These are phyloP conservation scores for Ocimum tenuiflorum DNA, from an alignment of 257 asterid genomes.

Conservation along the genomic window DNA sequence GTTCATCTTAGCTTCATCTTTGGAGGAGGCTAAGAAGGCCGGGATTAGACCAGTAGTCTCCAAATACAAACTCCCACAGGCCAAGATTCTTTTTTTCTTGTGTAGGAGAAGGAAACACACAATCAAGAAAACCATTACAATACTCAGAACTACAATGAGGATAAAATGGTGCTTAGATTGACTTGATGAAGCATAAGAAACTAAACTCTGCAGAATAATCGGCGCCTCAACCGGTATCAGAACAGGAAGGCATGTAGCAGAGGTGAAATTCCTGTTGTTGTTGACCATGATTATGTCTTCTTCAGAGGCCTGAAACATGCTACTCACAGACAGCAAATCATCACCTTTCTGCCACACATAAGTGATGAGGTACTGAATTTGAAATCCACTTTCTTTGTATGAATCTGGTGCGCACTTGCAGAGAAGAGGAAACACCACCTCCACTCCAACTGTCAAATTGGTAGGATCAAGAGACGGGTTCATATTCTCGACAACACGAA, in stretches of 20 bases:
- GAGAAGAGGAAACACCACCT: conserved; percentile 48
- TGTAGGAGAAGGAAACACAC: conserved; percentile 15
- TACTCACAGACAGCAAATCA: conserved; percentile 38
- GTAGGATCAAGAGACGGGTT: conserved; percentile 46
- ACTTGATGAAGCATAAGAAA: conserved; percentile 13
- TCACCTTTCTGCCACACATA: conserved; percentile 74
- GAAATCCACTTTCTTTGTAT: conserved; percentile 17
- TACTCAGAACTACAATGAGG: conserved; percentile 23
- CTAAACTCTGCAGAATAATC: conserved; percentile 25
- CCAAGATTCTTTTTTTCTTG: conserved; percentile 34
- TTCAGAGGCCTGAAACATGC: conserved; percentile 43
- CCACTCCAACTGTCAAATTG: conserved; percentile 48
- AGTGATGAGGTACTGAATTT: conserved; percentile 45
- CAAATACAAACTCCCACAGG: conserved; percentile 21
- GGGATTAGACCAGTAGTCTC: conserved; percentile 30
- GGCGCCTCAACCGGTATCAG: conserved; percentile 43
- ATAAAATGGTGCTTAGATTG: conserved; percentile 27
- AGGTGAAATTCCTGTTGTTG: conserved; percentile 44
- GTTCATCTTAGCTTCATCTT: conserved; percentile 24
- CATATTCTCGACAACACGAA: conserved; percentile 34
- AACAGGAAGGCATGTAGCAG: conserved; percentile 54
- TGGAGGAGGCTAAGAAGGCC: conserved; percentile 15
- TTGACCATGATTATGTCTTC: conserved; percentile 37
- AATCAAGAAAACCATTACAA: conserved; percentile 21
- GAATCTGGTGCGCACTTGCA: conserved; percentile 51